Evolutionary conservation across 345 rosid genomes (phyloP), one percentile per base, ranked within the genome.

Genomic region (Eucalyptus brandiana): DNA sequence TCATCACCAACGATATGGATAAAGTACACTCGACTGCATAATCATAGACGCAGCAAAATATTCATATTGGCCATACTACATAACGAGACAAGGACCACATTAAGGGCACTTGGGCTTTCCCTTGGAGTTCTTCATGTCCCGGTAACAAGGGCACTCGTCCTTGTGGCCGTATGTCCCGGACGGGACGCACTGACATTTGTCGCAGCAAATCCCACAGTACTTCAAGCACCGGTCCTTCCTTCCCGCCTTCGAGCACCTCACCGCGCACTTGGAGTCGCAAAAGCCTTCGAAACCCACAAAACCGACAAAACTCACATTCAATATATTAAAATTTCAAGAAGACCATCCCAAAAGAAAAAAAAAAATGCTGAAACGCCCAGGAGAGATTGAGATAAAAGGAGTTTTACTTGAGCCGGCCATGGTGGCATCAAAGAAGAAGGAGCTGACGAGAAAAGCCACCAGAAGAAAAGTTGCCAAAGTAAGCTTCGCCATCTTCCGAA

Each of bases 161-260:
- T 95, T 95, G 93, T 95, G 91, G 19, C 96, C 97, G 49, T 93
- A 93, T 50, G 97, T 96, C 47, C 98, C 97, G 44, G 97, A 95
- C 56, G 97, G 97, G 76, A 96, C 98, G 87, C 98, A 95, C 89
- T 93, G 90, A 92, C 98, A 96, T 53, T 92, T 88, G 54, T 30
- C 87, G 88, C 98, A 95, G 91, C 98, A 96, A 60, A 96, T 88
- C 49, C 94, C 95, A 49, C 98, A 96, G 89, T 95, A 95, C 94
- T 94, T 95, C 72, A 95, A 86, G 93, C 98, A 96, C 89, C 96
- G 87, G 83, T 96, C 94, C 80, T 89, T 72, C 90, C 91, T 60
- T 65, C 94, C 94, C 19, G 98, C 97, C 48, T 89, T 92, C 40
- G 90, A 85, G 88, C 98, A 95, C 93, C 98, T 94, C 26, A 4